Conservation (phyloP, 1,139 yeast species). For the Geotrichum citri-aurantii region DNA sequence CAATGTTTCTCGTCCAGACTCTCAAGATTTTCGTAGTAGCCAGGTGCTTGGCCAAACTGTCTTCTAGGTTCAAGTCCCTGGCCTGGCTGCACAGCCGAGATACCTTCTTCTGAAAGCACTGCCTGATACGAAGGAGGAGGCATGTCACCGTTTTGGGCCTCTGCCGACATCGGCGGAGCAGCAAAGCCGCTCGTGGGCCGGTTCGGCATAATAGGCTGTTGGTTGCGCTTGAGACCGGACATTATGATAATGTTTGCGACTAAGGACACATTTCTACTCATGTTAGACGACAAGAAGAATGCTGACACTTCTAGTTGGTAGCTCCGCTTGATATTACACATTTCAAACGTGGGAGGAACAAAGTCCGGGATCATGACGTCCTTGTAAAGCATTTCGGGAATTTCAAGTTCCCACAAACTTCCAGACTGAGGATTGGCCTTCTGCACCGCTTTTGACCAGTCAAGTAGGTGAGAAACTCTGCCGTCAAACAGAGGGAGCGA, state of each 20-base stretch:
- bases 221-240: conserved; percentile 8
- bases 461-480: not conserved
- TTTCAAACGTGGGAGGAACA: conserved; percentile 50
- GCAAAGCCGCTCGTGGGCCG: conserved; percentile 9
- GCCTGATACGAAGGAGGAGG: conserved; percentile 23
- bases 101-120: conserved; percentile 16
- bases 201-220: conserved; percentile 3
- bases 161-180: not conserved
- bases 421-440: conserved; percentile 1
- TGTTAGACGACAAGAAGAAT: conserved; percentile 40
- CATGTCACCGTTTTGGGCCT: conserved; percentile 8
- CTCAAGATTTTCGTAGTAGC: conserved; percentile 23
- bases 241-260: not conserved
- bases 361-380: conserved; percentile 46
- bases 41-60: conserved; percentile 24
- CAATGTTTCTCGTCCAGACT: conserved; percentile 17
- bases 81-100: not conserved
- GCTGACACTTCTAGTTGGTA: conserved; percentile 44
- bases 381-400: conserved; percentile 23
- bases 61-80: conserved; percentile 18
- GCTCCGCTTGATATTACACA: conserved; percentile 52
- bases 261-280: conserved; percentile 5
- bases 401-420: conserved; percentile 20
- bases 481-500: conserved; percentile 9
- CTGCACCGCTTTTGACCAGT: conserved; percentile 16